Evolutionary conservation across 2,329 filamentous ascomycete genomes (phyloP).

Genomic region (Ascochyta fabae): DNA sequence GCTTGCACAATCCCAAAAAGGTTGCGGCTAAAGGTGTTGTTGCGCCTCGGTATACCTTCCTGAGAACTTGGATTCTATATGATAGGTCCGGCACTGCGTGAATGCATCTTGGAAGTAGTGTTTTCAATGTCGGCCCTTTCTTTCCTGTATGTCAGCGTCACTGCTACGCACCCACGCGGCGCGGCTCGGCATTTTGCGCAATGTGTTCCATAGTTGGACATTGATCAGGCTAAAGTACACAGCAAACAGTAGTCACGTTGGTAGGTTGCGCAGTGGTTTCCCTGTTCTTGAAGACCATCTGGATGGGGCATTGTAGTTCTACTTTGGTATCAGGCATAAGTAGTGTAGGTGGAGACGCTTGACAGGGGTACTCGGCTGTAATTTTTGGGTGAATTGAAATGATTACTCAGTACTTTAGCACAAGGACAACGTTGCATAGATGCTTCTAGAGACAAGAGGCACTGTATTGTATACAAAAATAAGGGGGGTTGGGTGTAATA

Average conservation of each 20-base stretch:
- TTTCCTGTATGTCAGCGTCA: background rate
- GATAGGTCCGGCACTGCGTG: background rate
- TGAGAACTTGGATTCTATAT: background rate
- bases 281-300: background rate
- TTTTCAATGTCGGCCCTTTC: slow-evolving; percentile 4
- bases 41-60: slow-evolving; percentile 12
- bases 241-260: background rate
- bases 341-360: no score
- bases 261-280: background rate
- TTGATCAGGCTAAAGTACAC: slow-evolving; percentile 1
- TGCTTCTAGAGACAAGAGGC: no score
- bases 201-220: slow-evolving; percentile 3
- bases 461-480: no score
- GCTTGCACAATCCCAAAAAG: slow-evolving; percentile 15
- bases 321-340: no score
- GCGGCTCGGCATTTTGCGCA: slow-evolving; percentile 11
- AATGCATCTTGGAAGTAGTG: slow-evolving; percentile 11
- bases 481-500: no score
- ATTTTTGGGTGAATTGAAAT: no score
- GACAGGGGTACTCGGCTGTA: no score
- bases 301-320: background rate
- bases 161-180: slow-evolving; percentile 7
- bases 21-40: background rate
- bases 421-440: no score
- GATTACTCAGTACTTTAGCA: no score